A percentile compares a stretch with the other conserved stretches of the same genome.
These are phyloP conservation scores for Chiua sp. DNA, from an alignment of 1,284 basidiomycete genomes.

Conservation along the genomic window DNA sequence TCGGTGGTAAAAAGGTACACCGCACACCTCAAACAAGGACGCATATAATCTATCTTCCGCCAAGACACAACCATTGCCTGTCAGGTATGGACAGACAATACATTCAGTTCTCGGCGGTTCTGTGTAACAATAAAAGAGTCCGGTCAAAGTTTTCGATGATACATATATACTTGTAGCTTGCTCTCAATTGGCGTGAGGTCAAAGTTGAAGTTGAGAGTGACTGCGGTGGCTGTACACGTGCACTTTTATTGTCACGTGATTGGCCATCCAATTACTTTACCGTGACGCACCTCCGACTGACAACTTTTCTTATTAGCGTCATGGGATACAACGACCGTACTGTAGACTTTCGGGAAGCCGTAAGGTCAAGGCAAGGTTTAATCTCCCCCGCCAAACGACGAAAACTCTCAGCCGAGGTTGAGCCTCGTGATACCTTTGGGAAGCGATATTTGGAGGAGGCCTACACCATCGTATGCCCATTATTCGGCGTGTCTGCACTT, in stretches of 20 bases:
- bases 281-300: neutral
- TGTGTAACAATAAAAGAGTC: neutral
- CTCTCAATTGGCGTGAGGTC: too few relatives aligned
- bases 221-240: neutral
- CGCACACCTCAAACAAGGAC: conserved; percentile 79
- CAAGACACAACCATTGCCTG: conserved; percentile 9
- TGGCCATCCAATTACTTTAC: neutral
- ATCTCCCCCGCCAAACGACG: conserved; percentile 56
- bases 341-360: conserved; percentile 57
- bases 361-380: conserved; percentile 52
- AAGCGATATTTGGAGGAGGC: conserved; percentile 77
- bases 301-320: conserved; percentile 1
- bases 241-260: conserved; percentile 30
- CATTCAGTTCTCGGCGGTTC: conserved; percentile 17
- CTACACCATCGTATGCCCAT: conserved; percentile 66
- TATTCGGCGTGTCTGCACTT: neutral
- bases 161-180: too few relatives aligned
- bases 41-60: conserved; percentile 40
- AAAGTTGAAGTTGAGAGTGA: too few relatives aligned
- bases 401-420: conserved; percentile 45
- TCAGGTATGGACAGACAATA: conserved; percentile 9
- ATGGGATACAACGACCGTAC: conserved; percentile 65
- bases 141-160: too few relatives aligned
- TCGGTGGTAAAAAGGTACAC: conserved; percentile 53
- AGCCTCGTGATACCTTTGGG: conserved; percentile 50